Percentiles rank a stretch among this genome's conserved stretches.
Conservation (phyloP, 306 rosid species). For the Quillaja saponaria region DNA sequence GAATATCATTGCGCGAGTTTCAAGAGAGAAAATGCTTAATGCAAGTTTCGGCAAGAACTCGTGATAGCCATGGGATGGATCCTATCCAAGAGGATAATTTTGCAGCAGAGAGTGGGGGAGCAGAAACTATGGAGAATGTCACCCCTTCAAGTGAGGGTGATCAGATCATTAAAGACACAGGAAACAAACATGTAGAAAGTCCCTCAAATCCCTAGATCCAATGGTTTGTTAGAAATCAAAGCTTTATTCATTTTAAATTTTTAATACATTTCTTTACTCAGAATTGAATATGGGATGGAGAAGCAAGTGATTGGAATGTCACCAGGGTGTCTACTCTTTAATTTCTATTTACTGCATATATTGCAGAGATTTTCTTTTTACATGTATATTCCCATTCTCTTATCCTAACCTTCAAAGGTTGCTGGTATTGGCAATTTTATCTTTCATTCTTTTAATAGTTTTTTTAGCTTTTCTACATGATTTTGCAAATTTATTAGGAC, state of each 20-base stretch:
- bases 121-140: conserved; percentile 45
- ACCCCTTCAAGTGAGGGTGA: conserved; percentile 40
- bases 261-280: conserved; percentile 12
- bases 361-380: conserved; percentile 32
- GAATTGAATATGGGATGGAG: conserved; percentile 29
- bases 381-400: conserved; percentile 9
- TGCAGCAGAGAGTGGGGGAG: conserved; percentile 46
- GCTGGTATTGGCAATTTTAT: conserved; percentile 29
- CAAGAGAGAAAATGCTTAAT: conserved; percentile 53
- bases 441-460: no score
- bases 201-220: conserved; percentile 63
- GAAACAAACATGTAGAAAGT: conserved; percentile 72
- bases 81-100: conserved; percentile 46
- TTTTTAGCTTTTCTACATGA: no score
- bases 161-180: conserved; percentile 47
- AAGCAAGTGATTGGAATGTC: conserved; percentile 22
- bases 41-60: conserved; percentile 49
- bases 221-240: conserved; percentile 25
- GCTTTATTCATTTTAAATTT: background rate
- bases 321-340: conserved; percentile 30
- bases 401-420: conserved; percentile 22
- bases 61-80: conserved; percentile 43
- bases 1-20: conserved; percentile 62
- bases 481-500: no score
- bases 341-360: conserved; percentile 42